Evolutionary conservation across 768 basidiomycete genomes (phyloP).

Genomic region (Russula earlei): DNA sequence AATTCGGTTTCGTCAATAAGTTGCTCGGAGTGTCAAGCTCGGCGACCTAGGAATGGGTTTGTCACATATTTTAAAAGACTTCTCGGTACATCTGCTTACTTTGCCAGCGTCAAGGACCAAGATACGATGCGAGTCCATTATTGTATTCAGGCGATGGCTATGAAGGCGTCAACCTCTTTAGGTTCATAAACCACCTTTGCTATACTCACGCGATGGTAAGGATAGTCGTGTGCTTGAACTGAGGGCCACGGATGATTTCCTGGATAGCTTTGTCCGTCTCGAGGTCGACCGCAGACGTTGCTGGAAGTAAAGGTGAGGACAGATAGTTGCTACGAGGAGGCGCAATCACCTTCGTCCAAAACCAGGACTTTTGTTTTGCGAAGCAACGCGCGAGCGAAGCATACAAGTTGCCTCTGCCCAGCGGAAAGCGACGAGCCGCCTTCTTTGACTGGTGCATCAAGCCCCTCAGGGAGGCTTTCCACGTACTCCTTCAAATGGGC

Average conservation of each 20-base stretch:
- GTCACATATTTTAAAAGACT: not conserved
- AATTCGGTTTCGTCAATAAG: conserved; percentile 48
- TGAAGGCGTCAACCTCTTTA: not conserved
- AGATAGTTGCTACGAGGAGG: not conserved
- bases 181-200: not conserved
- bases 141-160: conserved; percentile 77
- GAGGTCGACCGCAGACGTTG: conserved; percentile 83
- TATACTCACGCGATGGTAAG: conserved; percentile 71
- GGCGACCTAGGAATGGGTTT: conserved; percentile 36
- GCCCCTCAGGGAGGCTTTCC: conserved; percentile 50
- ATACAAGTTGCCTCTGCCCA: conserved; percentile 82
- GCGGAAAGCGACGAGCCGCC: conserved; percentile 74
- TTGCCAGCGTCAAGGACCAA: conserved; percentile 76
- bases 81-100: conserved; percentile 29
- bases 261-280: conserved; percentile 88
- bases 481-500: conserved; percentile 62
- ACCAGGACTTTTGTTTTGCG: conserved; percentile 83
- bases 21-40: conserved; percentile 68
- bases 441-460: conserved; percentile 69
- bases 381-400: conserved; percentile 79
- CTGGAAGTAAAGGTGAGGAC: conserved; percentile 28
- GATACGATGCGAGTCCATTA: conserved; percentile 71
- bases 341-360: conserved; percentile 70
- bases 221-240: conserved; percentile 72
- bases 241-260: conserved; percentile 72